Conservation (phyloP, 2,329 filamentous ascomycete species). For the Botrytis galanthina region DNA sequence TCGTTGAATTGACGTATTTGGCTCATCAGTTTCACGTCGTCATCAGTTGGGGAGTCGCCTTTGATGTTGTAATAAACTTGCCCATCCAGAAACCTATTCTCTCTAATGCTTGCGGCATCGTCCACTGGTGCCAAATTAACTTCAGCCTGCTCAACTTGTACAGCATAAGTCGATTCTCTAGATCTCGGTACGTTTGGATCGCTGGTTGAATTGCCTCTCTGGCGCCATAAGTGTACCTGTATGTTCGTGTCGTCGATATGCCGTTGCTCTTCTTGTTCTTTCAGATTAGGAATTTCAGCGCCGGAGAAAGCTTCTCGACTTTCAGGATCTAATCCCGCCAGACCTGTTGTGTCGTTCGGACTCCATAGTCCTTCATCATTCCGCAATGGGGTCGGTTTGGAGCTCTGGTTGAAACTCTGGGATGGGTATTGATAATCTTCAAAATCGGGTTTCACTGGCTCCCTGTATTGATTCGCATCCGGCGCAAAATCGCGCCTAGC, state of each 20-base stretch:
- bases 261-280: slow-evolving; percentile 36
- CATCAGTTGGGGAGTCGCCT: slow-evolving; percentile 27
- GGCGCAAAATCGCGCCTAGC: slow-evolving; percentile 20
- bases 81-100: slow-evolving; percentile 36
- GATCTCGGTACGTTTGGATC: slow-evolving; percentile 28
- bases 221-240: slow-evolving; percentile 40
- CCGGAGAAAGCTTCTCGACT: slow-evolving; percentile 29
- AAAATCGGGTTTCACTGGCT: slow-evolving; percentile 1
- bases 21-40: slow-evolving; percentile 33
- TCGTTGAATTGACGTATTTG: slow-evolving; percentile 40
- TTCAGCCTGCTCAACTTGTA: slow-evolving; percentile 25
- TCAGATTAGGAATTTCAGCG: slow-evolving; percentile 34
- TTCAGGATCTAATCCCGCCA: slow-evolving; percentile 36
- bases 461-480: slow-evolving; percentile 21
- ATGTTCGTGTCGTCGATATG: slow-evolving; percentile 36
- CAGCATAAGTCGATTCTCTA: slow-evolving; percentile 27
- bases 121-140: slow-evolving; percentile 32
- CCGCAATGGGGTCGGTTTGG: slow-evolving; percentile 24
- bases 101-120: slow-evolving; percentile 36
- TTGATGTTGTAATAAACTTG: slow-evolving; percentile 36
- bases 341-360: slow-evolving; percentile 30
- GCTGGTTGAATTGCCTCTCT: slow-evolving; percentile 28
- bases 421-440: slow-evolving; percentile 24
- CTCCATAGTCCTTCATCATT: slow-evolving; percentile 34
- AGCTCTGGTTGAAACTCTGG: slow-evolving; percentile 12